These are phyloP conservation scores for Pelagophyceae sp. DNA, from an alignment of 352 stramenopile species.

Conservation along the genomic window DNA sequence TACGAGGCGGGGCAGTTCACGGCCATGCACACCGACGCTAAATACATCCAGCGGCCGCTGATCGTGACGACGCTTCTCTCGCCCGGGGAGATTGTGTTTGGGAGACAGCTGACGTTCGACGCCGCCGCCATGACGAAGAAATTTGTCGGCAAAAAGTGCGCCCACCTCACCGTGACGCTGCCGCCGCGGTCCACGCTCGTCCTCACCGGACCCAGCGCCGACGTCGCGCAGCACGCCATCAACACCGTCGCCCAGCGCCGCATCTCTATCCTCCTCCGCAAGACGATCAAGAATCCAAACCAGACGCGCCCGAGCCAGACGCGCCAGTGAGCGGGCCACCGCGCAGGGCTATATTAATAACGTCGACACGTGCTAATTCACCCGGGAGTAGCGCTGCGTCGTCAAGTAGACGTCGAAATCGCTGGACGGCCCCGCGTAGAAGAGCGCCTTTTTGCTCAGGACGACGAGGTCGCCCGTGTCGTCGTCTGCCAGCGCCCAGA, in stretches of 20 bases:
- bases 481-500: no score
- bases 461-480: no score
- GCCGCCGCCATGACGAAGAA: not conserved
- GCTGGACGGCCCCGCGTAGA: no score
- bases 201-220: not conserved
- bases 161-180: not conserved
- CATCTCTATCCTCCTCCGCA: constrained; percentile 13
- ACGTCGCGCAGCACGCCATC: constrained; percentile 1
- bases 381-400: no score
- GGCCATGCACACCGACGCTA: not conserved
- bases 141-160: not conserved
- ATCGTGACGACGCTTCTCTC: not conserved
- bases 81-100: constrained; percentile 1
- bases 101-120: not conserved
- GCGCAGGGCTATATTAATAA: no score
- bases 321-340: no score
- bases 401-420: no score
- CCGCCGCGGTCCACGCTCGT: not conserved
- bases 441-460: no score
- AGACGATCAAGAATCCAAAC: no score
- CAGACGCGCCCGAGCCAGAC: no score
- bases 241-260: constrained; percentile 1
- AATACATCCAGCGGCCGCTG: constrained; percentile 1
- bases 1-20: constrained; percentile 6
- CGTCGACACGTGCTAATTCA: no score